Conservation (phyloP, 2,329 filamentous ascomycete species). For the Setomelanomma holmii region DNA sequence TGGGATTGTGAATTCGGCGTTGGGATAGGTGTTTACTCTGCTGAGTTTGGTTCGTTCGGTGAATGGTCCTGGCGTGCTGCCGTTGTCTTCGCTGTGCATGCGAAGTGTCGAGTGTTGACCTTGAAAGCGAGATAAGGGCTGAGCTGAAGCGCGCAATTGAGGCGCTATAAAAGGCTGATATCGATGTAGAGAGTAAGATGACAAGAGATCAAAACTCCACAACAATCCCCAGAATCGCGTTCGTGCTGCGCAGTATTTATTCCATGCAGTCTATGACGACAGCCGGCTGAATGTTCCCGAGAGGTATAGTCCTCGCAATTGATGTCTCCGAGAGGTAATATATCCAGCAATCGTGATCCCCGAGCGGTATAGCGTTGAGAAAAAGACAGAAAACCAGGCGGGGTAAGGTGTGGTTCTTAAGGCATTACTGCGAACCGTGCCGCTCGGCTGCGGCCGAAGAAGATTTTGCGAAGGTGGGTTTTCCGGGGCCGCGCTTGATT, state of each 20-base stretch:
- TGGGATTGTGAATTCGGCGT: conserved; percentile 43
- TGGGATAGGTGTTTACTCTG: conserved; percentile 37
- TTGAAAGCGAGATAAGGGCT: neutral
- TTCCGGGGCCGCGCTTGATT: conserved; percentile 15
- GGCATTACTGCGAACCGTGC: neutral
- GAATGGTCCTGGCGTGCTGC: conserved; percentile 55
- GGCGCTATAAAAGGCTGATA: neutral
- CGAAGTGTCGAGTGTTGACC: conserved; percentile 8
- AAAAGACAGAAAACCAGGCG: neutral
- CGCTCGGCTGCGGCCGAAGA: conserved; percentile 27
- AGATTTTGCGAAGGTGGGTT: neutral
- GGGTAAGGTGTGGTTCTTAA: conserved; percentile 15
- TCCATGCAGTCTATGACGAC: conserved; percentile 13
- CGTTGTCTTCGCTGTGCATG: conserved; percentile 48
- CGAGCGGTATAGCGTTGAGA: conserved; percentile 1
- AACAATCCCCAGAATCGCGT: conserved; percentile 1
- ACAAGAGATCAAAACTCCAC: neutral
- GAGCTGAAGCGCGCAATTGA: conserved; percentile 4
- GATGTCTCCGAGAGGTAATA: conserved; percentile 17
- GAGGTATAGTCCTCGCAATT: neutral
- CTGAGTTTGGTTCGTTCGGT: conserved; percentile 26
- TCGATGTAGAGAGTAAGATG: neutral
- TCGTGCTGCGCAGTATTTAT: neutral
- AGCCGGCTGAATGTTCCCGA: conserved; percentile 2
- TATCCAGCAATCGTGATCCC: conserved; percentile 3